Conservation (phyloP, 1,139 yeast genomes). For the Kodamaea sp. region DNA sequence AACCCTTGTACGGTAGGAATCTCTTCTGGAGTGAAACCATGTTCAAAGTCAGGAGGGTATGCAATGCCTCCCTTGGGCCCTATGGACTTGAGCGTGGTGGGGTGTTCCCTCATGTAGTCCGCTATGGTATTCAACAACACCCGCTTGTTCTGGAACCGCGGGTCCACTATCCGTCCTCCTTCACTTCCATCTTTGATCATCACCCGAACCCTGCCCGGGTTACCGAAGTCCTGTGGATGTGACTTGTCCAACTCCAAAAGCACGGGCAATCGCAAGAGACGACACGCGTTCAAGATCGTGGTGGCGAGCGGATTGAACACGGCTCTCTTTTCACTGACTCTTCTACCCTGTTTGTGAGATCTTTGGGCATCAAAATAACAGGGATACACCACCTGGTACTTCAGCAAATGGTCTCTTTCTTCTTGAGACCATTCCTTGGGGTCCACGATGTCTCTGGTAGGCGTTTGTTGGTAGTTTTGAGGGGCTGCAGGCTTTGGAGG, state of each 20-base stretch:
- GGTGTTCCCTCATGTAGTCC: constrained; percentile 62
- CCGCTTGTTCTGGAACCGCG: constrained; percentile 59
- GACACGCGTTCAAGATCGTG: constrained; percentile 69
- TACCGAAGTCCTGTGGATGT: constrained; percentile 97
- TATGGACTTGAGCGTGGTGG: constrained; percentile 67
- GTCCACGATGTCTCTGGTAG: constrained; percentile 33
- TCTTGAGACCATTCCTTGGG: constrained; percentile 44
- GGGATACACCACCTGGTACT: constrained; percentile 80
- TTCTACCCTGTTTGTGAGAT: constrained; percentile 78
- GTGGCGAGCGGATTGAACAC: constrained; percentile 88
- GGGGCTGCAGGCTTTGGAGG: constrained; percentile 27
- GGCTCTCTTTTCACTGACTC: constrained; percentile 66
- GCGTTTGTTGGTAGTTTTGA: constrained; percentile 9
- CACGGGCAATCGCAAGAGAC: constrained; percentile 49
- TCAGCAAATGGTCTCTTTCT: constrained; percentile 60
- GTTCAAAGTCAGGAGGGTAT: constrained; percentile 58
- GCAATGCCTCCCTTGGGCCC: constrained; percentile 55
- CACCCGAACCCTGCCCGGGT: constrained; percentile 91
- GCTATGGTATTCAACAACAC: constrained; percentile 63
- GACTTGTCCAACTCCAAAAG: constrained; percentile 77
- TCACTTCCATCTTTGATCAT: constrained; percentile 49
- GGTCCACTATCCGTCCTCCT: constrained; percentile 39
- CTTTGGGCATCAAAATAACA: constrained; percentile 85
- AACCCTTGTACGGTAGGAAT: constrained; percentile 82
- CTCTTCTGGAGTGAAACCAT: constrained; percentile 55